Conservation (phyloP, 2,329 filamentous ascomycete species). For the Botryotinia globosa region DNA sequence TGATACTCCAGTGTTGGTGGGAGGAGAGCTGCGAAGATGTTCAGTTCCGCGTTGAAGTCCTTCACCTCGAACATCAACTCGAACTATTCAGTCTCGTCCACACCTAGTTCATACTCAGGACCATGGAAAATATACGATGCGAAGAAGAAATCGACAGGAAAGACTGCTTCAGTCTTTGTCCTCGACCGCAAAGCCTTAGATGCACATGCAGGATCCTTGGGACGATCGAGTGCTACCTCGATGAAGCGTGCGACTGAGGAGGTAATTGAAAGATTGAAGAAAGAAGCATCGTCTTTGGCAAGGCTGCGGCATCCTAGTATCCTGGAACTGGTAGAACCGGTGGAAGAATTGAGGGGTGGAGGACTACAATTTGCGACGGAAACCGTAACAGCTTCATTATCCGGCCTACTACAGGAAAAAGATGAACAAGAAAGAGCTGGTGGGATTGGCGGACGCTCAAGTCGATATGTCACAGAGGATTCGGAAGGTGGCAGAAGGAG, state of each 20-base stretch:
- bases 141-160: constrained; percentile 93
- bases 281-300: constrained; percentile 85
- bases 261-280: constrained; percentile 84
- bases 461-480: constrained; percentile 79
- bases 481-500: constrained; percentile 68
- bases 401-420: constrained; percentile 79
- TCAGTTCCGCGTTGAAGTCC: constrained; percentile 77
- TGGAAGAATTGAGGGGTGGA: constrained; percentile 88
- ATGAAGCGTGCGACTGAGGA: constrained; percentile 84
- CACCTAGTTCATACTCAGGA: constrained; percentile 75
- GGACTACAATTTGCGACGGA: constrained; percentile 96
- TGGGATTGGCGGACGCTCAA: constrained; percentile 66
- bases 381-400: constrained; percentile 82
- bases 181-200: constrained; percentile 90
- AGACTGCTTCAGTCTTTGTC: constrained; percentile 85
- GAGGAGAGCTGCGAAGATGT: constrained; percentile 29
- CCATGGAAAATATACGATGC: constrained; percentile 98
- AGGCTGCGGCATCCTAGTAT: constrained; percentile 87
- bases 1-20: constrained; percentile 13
- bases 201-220: constrained; percentile 58
- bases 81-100: constrained; percentile 81
- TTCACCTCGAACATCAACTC: constrained; percentile 88
- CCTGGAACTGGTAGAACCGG: constrained; percentile 87
- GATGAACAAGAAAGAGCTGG: constrained; percentile 76
- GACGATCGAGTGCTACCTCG: constrained; percentile 61